Base-by-base conservation (phyloP, 2,329 filamentous ascomycete species). In the Sphaceloma murrayae region DNA sequence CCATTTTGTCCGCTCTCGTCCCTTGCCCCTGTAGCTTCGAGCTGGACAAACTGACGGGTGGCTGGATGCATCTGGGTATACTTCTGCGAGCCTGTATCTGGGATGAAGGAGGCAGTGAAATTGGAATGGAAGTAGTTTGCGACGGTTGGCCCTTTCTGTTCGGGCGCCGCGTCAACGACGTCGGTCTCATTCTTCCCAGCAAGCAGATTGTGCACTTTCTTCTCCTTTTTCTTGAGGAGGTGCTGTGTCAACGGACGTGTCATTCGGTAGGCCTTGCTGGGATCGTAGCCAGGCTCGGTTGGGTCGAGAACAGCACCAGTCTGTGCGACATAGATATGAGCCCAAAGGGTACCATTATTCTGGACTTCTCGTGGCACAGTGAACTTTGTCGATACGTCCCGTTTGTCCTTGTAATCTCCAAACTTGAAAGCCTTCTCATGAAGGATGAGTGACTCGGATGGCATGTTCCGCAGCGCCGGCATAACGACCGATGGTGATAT, bases 71-170 rank as follows among this genome's bases (percentile, higher is more conserved):
- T 68, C 45, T 70, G 67, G 16, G 72, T 69, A 53, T 78, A 87
- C 19, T 74, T 73, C 58, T 84, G 69, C 5, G 81, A 71, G 16
- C 87, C 88, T 30, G 80, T 70, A 55, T 87, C 80, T 2, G 88
- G 86, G 39, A 98, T 77, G 55, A 96, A 78, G 4, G 87, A 85
- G 49, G 98, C 70, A 40, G 84, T 93, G 54, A 93, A 82, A 64
- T 98, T 98, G 5, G 91, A 84, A 64, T 98, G 91, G 61, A 95
- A 98, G 67, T 88, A 94, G 45, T 80, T 93, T 34, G 75, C 78
- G 50, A 94, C 77, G 43, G 80, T 69, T n/a, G 85, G 80, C 1
- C 80, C 79, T 4, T 72, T 65, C 2, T 69, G 67, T 46, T 73
- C 67, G 45, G 64, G 62, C 52, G 72, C 68, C n/a, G 70, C 69